phyloP scores from a whole-genome alignment of 257 asterid species.

The Nyctanthes arbortristis region DNA sequence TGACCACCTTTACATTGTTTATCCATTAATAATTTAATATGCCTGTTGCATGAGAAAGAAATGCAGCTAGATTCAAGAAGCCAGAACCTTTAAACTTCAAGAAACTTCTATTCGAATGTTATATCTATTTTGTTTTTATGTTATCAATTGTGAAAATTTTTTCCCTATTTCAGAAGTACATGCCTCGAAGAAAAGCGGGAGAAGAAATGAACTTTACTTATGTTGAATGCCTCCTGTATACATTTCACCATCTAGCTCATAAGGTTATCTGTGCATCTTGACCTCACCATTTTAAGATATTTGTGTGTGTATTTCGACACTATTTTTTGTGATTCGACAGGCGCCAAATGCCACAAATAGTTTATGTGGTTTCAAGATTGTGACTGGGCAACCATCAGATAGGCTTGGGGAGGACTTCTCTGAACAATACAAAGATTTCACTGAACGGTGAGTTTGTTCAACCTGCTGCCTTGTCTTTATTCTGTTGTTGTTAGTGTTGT shows the following conservation, averaged over 20 bases:
- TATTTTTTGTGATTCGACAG: conserved; percentile 44
- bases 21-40: too few species aligned
- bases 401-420: conserved; percentile 99
- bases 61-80: neutral
- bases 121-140: neutral
- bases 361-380: conserved; percentile 91
- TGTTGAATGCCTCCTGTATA: conserved; percentile 83
- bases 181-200: conserved; percentile 81
- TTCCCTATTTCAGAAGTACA: conserved; percentile 58
- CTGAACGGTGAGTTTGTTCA: conserved; percentile 62
- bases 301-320: conserved; percentile 22
- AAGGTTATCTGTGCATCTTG: conserved; percentile 51
- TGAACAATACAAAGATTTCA: conserved; percentile 65
- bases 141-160: conserved; percentile 20
- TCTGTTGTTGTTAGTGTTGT: too few species aligned
- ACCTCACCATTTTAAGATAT: conserved; percentile 18
- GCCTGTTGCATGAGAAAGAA: too few species aligned
- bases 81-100: conserved; percentile 5
- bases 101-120: conserved; percentile 14
- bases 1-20: too few species aligned
- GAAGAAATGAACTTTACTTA: conserved; percentile 88
- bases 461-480: neutral
- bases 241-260: conserved; percentile 86
- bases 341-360: conserved; percentile 92
- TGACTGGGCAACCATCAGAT: conserved; percentile 98